These are phyloP conservation scores for Jacaranda copaia DNA, from an alignment of 257 asterid species.

Conservation along the genomic window DNA sequence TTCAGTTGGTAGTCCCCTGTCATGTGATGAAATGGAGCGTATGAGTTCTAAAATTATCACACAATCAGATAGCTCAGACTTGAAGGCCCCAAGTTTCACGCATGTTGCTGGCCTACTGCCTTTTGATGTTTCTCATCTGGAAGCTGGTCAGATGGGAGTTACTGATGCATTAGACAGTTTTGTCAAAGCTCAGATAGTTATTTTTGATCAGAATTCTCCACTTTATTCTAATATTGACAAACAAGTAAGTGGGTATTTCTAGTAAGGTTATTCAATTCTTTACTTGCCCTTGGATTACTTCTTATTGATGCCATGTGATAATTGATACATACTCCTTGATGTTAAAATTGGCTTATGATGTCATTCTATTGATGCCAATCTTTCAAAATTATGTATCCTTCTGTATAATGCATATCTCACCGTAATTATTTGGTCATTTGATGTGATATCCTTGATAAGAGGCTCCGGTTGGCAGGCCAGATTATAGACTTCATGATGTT, in stretches of 20 bases:
- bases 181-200: conserved; percentile 88
- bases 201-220: conserved; percentile 78
- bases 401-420: background rate
- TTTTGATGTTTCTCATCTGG: conserved; percentile 49
- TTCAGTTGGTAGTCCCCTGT: conserved; percentile 62
- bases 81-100: conserved; percentile 70
- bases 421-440: conserved; percentile 13
- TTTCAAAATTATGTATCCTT: background rate
- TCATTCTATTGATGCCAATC: conserved; percentile 3
- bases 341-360: background rate
- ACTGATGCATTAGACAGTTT: conserved; percentile 77
- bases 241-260: conserved; percentile 56
- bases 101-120: conserved; percentile 86
- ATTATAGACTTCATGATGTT: background rate
- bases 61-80: conserved; percentile 43
- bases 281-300: conserved; percentile 16
- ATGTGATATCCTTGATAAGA: background rate
- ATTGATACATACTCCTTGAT: conserved; percentile 16
- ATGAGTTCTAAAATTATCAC: conserved; percentile 36
- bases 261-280: conserved; percentile 11
- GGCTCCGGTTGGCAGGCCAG: background rate
- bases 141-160: conserved; percentile 54
- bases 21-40: conserved; percentile 42
- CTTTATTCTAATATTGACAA: conserved; percentile 72
- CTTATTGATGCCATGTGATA: background rate